Evolutionary conservation across 371 early-diverging fungal genomes (phyloP), one percentile per base, ranked within the genome.

Genomic region (Umbelopsis sp.): DNA sequence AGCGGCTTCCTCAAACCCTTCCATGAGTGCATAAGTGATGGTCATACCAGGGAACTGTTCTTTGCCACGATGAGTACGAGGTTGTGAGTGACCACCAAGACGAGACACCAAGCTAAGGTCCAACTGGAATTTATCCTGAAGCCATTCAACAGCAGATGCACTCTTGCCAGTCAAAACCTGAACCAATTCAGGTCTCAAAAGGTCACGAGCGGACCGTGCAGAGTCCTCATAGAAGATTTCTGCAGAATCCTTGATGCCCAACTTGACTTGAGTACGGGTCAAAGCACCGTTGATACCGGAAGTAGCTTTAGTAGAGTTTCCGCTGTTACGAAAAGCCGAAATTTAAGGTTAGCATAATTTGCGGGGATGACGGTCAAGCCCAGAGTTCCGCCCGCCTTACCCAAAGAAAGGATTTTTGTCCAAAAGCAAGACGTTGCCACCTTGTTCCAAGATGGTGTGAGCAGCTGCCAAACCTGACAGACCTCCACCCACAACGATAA

Each of bases 11-110:
- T 96, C 96, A 63, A 94, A 78, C 20, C 79, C 87, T 79, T 94
- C 94, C 94, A 96, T 94, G 53, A 96, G 84, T 4, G 94, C 94
- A 79, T 96, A 96, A 44, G 96, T 96, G 77, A 96, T 96, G 71
- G 96, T 96, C 96, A 96, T 96, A 66, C 96, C 96, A 32, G 96
- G 96, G 86, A 96, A 94, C 79, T 91, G 89, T 75, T 96, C 96
- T 73, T 91, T 94, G 70, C 96, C 96, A 87, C 97, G 95, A 79
- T 97, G 97, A 10, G 97, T 97, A 78, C 97, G 92, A 25, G 95
- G 94, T 74, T 87, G 87, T 38, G 91, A 83, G 74, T 92, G 92
- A 20, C 94, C 98, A 76, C 98, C 98, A 46, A 96, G 86, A 70
- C 96, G 95, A 32, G 96, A 88, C 11, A 98, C 89, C 65, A 96